These are phyloP conservation scores for Stagonosporopsis vannaccii DNA, from an alignment of 2,329 filamentous ascomycete species.

Conservation along the genomic window DNA sequence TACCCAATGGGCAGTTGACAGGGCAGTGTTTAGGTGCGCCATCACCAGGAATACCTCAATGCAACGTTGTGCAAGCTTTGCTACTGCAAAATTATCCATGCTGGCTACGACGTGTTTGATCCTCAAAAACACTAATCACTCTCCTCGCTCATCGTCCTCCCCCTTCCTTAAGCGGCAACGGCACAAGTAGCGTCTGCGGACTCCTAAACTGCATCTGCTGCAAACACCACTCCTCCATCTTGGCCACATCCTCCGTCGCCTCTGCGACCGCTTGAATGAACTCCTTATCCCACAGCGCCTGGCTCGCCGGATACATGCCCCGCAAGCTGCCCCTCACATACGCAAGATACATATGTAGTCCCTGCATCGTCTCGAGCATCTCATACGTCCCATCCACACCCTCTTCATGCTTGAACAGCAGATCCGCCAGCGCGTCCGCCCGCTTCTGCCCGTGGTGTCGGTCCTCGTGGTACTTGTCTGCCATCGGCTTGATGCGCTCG, in stretches of 20 bases:
- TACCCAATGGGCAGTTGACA: too few species aligned
- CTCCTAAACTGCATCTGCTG: slow-evolving; percentile 17
- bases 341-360: slow-evolving; percentile 7
- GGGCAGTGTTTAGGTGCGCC: too few species aligned
- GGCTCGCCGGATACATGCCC: slow-evolving; percentile 6
- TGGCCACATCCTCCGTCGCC: slow-evolving; percentile 2
- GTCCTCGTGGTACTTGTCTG: slow-evolving; percentile 13
- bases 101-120: background rate
- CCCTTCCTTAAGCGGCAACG: slow-evolving; percentile 2
- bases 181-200: slow-evolving; percentile 14
- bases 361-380: slow-evolving; percentile 15
- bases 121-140: too few species aligned
- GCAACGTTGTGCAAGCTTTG: too few species aligned
- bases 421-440: slow-evolving; percentile 2
- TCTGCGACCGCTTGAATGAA: background rate
- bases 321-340: slow-evolving; percentile 9
- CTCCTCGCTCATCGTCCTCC: background rate
- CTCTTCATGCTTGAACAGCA: slow-evolving; percentile 7
- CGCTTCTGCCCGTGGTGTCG: slow-evolving; percentile 4
- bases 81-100: too few species aligned
- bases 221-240: slow-evolving; percentile 19
- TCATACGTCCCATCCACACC: slow-evolving; percentile 8
- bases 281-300: slow-evolving; percentile 12
- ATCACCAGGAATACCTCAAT: too few species aligned
- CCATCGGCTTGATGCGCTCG: slow-evolving; percentile 11